Evolutionary conservation across 192 early-diverging fungal genomes (phyloP), one percentile per base, ranked within the genome.

Genomic region (Backusella macrospora): DNA sequence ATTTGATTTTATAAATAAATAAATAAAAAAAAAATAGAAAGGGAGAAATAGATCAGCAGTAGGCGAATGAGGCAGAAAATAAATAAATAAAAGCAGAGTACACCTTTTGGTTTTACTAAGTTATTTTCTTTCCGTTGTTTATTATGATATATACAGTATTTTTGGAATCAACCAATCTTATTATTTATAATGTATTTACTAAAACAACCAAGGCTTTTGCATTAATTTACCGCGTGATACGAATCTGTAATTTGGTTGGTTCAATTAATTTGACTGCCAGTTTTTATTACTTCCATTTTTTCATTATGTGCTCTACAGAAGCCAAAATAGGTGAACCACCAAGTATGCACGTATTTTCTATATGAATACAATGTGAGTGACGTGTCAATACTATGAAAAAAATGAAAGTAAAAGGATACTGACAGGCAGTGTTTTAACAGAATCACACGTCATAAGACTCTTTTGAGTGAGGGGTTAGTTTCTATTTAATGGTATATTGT

Each of bases 11-110:
- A 43, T 65, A 48, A 66, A 37, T 39, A 48, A 68, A 34, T 21
- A 62, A 46, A 26, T 26, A 26, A 65, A 65, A 44, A 73, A 37
- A 65, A 6, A 66, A 73, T 34, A 67, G 59, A 59, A 49, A 75
- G 69, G 42, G 45, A 62, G 34, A 62, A 62, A 63, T 40, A 37
- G 13, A 59, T 62, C 21, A 55, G 14, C 71, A 72, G 7, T 34
- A 29, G 23, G 26, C 29, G 29, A 34, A 34, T 16, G 23, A 29
- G 21, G 40, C 21, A 64, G 42, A 37, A 34, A 45, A 62, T 73
- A 49, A 63, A 63, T 64, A 64, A n/a, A 42, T 34, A 34, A 34
- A 34, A 34, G 29, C 43, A 21, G 71, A 18, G 6, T 65, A 37
- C n/a, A 8, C 6, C 10, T 38, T 65, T 65, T 65, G 62, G 15